Conservation (phyloP, 2,329 filamentous ascomycete genomes). For the Fusarium sp. region DNA sequence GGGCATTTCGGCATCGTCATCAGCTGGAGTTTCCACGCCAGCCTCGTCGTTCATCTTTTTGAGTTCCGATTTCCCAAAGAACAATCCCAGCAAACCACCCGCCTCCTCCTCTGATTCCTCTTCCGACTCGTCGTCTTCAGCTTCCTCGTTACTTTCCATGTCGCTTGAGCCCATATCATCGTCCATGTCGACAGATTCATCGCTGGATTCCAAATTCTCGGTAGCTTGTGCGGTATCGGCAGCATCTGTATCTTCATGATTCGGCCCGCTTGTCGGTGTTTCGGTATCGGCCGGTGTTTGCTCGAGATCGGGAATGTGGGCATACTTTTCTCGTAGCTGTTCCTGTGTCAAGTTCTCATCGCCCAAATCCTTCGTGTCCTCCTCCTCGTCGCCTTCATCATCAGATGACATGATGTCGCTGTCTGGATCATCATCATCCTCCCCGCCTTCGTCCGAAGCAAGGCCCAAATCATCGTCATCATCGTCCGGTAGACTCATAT, state of each 20-base stretch:
- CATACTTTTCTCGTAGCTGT: constrained; percentile 76
- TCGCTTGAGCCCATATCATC: constrained; percentile 73
- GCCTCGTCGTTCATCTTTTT: constrained; percentile 62
- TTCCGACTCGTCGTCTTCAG: constrained; percentile 59
- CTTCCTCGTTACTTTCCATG: constrained; percentile 56
- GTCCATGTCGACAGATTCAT: constrained; percentile 77
- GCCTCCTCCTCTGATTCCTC: constrained; percentile 59
- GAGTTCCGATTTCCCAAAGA: constrained; percentile 71
- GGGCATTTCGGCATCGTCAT: constrained; percentile 42
- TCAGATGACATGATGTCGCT: constrained; percentile 71
- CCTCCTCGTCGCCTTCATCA: constrained; percentile 71
- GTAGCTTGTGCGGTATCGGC: constrained; percentile 38
- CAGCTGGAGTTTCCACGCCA: constrained; percentile 22
- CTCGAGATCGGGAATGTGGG: constrained; percentile 67
- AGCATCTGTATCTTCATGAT: constrained; percentile 40
- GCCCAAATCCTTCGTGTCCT: constrained; percentile 64
- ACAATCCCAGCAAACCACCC: constrained; percentile 65
- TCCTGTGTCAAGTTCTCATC: constrained; percentile 78
- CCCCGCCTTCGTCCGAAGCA: constrained; percentile 54
- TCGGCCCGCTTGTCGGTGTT: constrained; percentile 39
- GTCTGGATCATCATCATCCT: constrained; percentile 55
- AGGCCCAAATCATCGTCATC: constrained; percentile 50
- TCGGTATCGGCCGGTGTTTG: constrained; percentile 43
- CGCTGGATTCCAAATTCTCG: constrained; percentile 62
- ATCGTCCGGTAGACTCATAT: constrained; percentile 53